These are phyloP conservation scores for Tylopilus intermedius DNA, from an alignment of 768 basidiomycete species.

Conservation along the genomic window DNA sequence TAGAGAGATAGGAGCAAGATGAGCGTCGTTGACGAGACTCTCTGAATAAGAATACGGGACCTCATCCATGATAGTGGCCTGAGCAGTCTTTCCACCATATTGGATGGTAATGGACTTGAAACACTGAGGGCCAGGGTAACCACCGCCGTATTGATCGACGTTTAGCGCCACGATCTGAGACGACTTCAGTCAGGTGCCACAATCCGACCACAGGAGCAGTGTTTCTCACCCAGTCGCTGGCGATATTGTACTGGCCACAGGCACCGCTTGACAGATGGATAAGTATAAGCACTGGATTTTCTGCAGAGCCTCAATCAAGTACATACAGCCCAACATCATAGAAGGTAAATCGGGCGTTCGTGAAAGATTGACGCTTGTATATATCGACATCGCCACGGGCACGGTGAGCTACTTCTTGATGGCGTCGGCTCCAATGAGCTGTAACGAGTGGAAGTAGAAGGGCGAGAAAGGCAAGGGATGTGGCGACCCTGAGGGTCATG, in stretches of 20 bases:
- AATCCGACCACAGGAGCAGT: neutral
- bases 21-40: conserved; percentile 1
- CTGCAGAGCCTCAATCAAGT: neutral
- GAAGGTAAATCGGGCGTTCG: conserved; percentile 45
- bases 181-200: neutral
- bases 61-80: conserved; percentile 60
- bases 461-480: conserved; percentile 33
- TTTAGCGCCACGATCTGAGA: conserved; percentile 53
- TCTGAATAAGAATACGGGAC: conserved; percentile 29
- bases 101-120: conserved; percentile 56
- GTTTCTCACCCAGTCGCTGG: conserved; percentile 43
- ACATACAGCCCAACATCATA: conserved; percentile 53
- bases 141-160: conserved; percentile 48
- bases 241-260: conserved; percentile 40
- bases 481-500: conserved; percentile 22
- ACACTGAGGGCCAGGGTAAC: conserved; percentile 65
- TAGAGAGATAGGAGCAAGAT: conserved; percentile 19
- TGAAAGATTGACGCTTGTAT: conserved; percentile 34
- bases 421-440: conserved; percentile 35
- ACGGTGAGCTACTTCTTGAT: conserved; percentile 48
- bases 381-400: conserved; percentile 38
- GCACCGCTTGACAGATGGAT: conserved; percentile 42
- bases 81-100: conserved; percentile 53
- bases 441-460: conserved; percentile 32
- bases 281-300: conserved; percentile 4